Percentiles rank a stretch among this genome's conserved stretches.
Conservation (phyloP, 495 filamentous ascomycete genomes). For the Aspergillus incahuasiensis region DNA sequence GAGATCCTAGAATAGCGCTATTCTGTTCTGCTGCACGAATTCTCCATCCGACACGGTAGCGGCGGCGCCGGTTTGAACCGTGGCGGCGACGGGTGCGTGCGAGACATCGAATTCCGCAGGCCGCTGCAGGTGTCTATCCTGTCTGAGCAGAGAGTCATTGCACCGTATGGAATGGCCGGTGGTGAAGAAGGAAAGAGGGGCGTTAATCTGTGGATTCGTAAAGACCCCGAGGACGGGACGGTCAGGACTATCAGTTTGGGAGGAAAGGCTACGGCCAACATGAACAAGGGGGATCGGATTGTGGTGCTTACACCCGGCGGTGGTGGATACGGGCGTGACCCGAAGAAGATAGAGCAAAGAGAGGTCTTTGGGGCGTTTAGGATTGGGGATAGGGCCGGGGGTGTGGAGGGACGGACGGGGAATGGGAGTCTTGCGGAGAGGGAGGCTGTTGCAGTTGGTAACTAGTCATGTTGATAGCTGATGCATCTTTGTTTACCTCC, state of each 20-base stretch:
- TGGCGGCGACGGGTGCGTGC: conserved; percentile 34
- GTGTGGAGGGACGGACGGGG: background rate
- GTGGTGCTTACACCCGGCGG: conserved; percentile 11
- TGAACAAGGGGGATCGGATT: conserved; percentile 3
- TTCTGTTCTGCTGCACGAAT: conserved; percentile 76
- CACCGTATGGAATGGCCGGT: conserved; percentile 58
- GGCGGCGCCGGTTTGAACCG: conserved; percentile 25
- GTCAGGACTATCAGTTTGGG: background rate
- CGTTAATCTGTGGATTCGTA: conserved; percentile 8
- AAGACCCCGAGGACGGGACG: too few relatives aligned
- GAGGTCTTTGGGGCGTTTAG: background rate
- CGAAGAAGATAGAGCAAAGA: background rate
- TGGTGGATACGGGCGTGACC: background rate
- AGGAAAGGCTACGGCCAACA: background rate
- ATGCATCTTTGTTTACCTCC: too few relatives aligned
- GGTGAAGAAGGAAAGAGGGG: conserved; percentile 8
- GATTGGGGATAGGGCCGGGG: background rate
- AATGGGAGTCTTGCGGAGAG: background rate
- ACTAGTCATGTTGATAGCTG: background rate
- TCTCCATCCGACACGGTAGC: conserved; percentile 63
- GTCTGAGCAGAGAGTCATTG: conserved; percentile 75
- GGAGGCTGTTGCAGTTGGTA: background rate
- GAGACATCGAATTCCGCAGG: conserved; percentile 35
- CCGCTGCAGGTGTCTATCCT: conserved; percentile 81
- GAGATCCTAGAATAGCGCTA: conserved; percentile 89